A percentile compares a stretch with the other conserved stretches of the same genome.
These are phyloP conservation scores for Oryza meridionalis DNA, from an alignment of 176 grass and related monocot species.

Conservation along the genomic window DNA sequence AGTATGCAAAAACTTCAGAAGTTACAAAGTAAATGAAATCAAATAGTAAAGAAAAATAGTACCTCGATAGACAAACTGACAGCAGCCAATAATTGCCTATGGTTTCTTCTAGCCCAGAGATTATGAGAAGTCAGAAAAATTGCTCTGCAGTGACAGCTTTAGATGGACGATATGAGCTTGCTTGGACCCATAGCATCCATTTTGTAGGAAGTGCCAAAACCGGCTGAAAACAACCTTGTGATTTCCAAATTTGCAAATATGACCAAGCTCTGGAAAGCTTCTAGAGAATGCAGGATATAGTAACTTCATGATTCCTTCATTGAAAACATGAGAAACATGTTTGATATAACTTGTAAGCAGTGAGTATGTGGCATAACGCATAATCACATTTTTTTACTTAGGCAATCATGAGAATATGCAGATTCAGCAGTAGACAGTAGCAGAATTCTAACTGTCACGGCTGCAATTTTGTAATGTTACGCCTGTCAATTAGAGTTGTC, in stretches of 20 bases:
- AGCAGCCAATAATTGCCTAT: constrained; percentile 59
- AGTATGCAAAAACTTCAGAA: constrained; percentile 3
- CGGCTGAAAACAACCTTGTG: constrained; percentile 70
- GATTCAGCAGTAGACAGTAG: no score
- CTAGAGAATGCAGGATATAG: constrained; percentile 68
- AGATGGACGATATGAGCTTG: constrained; percentile 63
- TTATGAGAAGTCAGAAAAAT: constrained; percentile 80
- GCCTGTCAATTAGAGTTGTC: constrained; percentile 61
- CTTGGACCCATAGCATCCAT: constrained; percentile 91
- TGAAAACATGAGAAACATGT: constrained; percentile 73
- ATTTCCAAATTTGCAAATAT: constrained; percentile 74
- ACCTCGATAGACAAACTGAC: constrained; percentile 76
- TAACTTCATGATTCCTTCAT: constrained; percentile 75
- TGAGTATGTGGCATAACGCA: no score
- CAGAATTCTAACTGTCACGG: no score
- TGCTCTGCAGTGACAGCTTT: constrained; percentile 56
- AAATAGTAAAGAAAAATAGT: constrained; percentile 41
- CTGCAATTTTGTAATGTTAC: no score
- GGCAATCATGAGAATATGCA: no score
- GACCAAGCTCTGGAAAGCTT: constrained; percentile 87
- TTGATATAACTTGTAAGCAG: constrained; percentile 36
- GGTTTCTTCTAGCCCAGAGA: constrained; percentile 86
- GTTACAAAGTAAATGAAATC: constrained; percentile 29
- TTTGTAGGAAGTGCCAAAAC: constrained; percentile 80
- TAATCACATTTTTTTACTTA: no score